Base-by-base conservation (phyloP, 139 green algal species). In the Dunaliella primolecta region DNA sequence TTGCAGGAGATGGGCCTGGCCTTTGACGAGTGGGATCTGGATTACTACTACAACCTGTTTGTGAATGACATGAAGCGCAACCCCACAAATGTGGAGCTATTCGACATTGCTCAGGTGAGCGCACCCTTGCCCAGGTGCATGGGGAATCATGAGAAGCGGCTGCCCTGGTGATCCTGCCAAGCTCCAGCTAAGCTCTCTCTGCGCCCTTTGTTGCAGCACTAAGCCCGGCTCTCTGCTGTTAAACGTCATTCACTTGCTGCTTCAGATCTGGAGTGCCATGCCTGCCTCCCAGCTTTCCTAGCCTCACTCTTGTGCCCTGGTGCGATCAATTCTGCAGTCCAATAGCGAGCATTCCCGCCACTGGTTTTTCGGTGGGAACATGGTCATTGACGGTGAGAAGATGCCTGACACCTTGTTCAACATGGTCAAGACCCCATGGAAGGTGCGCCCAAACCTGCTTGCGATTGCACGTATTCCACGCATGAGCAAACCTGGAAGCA, bases 51-150 rank as follows among this genome's bases (percentile, higher is more conserved):
- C 30, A 75, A 88, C 71, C 90, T 98, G 84, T 98, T 98, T 91
- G 36, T 55, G 1, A 90, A 98, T 23, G 94, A 98, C 85, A 94
- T 99, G 87, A 93, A 94, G 79, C 92, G 97, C 31, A 91, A 99
- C 92, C 97, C 97, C 84, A 99, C 97, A 78, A 98, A 97, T 82
- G 97, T 99, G 56, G 97, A 99, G 93, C 96, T 99, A 0, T 99
- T 99, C 88, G 97, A 99, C 93, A 98, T 99, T 35, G 97, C 95
- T 27, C 97, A 99, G 93, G 30, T 78, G 23, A 36, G 57, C 23
- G 57, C 57, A 98, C 93, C 94, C 86, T 23, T 23, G 57, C 57
- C 57, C 57, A 75, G 57, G 57, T 75, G 57, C 24, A 75, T 75
- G 23, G 57, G 57, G 57, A 24, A 75, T 24, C 23, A 75, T 75